Percentiles rank a stretch among this genome's conserved stretches.
phyloP scores from a whole-genome alignment of 106 monocot genomes.

The Amphibolis antarctica region DNA sequence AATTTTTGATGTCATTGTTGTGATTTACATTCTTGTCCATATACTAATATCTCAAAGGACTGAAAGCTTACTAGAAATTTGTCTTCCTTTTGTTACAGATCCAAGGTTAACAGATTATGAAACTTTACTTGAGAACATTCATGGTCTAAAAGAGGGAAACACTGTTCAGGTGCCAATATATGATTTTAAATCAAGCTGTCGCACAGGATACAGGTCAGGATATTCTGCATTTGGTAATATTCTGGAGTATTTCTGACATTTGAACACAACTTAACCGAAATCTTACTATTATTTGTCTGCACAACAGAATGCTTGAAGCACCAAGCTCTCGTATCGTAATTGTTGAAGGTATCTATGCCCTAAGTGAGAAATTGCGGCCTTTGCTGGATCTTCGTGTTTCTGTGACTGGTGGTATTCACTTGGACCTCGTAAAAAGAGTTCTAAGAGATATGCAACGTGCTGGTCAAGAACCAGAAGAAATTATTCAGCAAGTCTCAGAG shows the following conservation, averaged over 20 bases:
- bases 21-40: no score
- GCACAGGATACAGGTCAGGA: slow-evolving; percentile 52
- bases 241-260: no score
- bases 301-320: slow-evolving; percentile 68
- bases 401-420: slow-evolving; percentile 96
- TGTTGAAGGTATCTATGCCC: slow-evolving; percentile 92
- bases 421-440: slow-evolving; percentile 98
- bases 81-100: slow-evolving; percentile 25
- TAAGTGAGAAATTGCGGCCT: slow-evolving; percentile 76
- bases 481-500: slow-evolving; percentile 95
- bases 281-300: neutral
- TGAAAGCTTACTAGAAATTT: neutral
- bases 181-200: slow-evolving; percentile 55
- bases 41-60: no score
- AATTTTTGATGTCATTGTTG: no score
- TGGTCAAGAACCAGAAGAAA: slow-evolving; percentile 97
- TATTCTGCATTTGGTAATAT: neutral
- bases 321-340: slow-evolving; percentile 86
- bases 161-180: slow-evolving; percentile 65
- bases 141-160: slow-evolving; percentile 50
- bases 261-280: no score
- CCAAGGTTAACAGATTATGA: slow-evolving; percentile 70
- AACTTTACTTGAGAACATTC: slow-evolving; percentile 56
- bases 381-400: slow-evolving; percentile 85
- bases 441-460: slow-evolving; percentile 95